A percentile compares a stretch with the other conserved stretches of the same genome.
These are phyloP conservation scores for Syzygium grande DNA, from an alignment of 345 rosid genomes.

Conservation along the genomic window DNA sequence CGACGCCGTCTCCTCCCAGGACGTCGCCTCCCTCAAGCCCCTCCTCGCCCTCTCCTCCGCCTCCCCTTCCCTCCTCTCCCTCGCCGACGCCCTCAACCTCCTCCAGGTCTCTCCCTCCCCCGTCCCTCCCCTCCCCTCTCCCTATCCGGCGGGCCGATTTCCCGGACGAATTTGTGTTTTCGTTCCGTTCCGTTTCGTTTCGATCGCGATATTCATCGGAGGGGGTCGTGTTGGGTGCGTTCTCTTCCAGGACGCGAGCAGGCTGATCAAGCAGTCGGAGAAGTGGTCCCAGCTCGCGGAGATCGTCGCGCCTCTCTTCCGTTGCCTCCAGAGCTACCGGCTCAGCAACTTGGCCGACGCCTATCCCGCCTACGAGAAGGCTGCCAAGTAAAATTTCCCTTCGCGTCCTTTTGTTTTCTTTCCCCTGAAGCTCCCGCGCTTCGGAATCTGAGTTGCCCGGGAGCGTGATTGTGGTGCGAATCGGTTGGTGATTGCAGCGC, in stretches of 20 bases:
- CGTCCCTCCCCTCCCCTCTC: background rate
- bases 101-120: conserved; percentile 28
- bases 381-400: conserved; percentile 45
- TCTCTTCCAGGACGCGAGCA: conserved; percentile 49
- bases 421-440: background rate
- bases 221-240: background rate
- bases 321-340: conserved; percentile 69
- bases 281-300: conserved; percentile 64
- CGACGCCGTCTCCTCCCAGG: conserved; percentile 66
- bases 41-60: conserved; percentile 69
- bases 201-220: background rate
- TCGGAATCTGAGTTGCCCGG: background rate
- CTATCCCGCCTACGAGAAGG: conserved; percentile 72
- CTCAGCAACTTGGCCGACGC: conserved; percentile 64
- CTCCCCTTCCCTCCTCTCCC: conserved; percentile 48
- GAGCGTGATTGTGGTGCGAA: background rate
- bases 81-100: conserved; percentile 82
- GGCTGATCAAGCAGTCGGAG: conserved; percentile 75
- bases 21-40: conserved; percentile 51
- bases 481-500: conserved; percentile 35
- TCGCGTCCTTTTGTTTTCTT: background rate
- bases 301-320: conserved; percentile 53
- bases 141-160: background rate
- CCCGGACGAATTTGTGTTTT: background rate
- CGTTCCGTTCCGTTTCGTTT: background rate